Evolutionary conservation across 2,329 filamentous ascomycete genomes (phyloP).

Genomic region (Davidsoniella virescens): DNA sequence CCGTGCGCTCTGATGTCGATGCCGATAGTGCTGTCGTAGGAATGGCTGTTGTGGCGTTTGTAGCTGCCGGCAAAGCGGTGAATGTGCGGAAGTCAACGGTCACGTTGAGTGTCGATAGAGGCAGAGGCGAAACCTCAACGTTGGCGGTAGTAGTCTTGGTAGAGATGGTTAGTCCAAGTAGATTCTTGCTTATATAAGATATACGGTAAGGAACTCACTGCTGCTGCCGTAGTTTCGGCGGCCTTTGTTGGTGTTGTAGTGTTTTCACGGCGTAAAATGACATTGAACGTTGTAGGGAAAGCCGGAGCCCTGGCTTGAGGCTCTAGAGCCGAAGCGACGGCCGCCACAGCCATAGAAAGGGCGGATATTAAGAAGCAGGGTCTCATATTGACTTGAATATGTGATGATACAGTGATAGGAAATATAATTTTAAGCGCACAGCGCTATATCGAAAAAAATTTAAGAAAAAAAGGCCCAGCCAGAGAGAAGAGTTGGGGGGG

Average conservation of each 20-base stretch:
- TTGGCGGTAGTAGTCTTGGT: not conserved
- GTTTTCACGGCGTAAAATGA: too few species aligned
- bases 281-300: too few species aligned
- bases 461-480: not conserved
- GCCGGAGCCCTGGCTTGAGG: too few species aligned
- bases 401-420: not conserved
- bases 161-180: too few species aligned
- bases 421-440: not conserved
- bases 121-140: constrained; percentile 6
- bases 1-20: not conserved
- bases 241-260: too few species aligned
- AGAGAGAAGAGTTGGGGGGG: not conserved
- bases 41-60: not conserved
- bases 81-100: constrained; percentile 11
- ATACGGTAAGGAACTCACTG: too few species aligned
- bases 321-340: not conserved
- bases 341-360: not conserved
- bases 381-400: constrained; percentile 2
- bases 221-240: too few species aligned
- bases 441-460: constrained; percentile 1
- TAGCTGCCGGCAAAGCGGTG: not conserved
- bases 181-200: too few species aligned
- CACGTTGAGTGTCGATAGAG: constrained; percentile 9
- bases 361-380: not conserved
- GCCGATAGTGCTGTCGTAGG: not conserved